These are phyloP conservation scores for Fraxinus ornus DNA, from an alignment of 305 asterid genomes.

Conservation along the genomic window DNA sequence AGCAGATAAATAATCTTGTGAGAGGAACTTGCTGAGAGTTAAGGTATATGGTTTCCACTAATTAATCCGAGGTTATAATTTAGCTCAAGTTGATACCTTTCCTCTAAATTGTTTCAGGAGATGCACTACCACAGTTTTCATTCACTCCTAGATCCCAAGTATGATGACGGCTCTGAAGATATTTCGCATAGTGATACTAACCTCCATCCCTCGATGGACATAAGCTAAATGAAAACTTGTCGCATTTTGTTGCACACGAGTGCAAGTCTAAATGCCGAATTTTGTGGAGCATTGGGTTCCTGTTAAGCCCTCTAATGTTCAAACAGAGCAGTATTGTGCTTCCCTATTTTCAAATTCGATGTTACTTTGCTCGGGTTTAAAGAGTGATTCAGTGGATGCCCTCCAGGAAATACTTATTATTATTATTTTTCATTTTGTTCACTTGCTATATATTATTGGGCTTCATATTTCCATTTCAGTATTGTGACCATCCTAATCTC, in stretches of 20 bases:
- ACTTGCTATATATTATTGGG: constrained; percentile 11
- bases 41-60: not conserved
- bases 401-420: constrained; percentile 32
- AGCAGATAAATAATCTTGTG: not conserved
- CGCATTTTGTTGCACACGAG: constrained; percentile 29
- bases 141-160: constrained; percentile 30
- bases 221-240: constrained; percentile 26
- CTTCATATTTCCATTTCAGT: constrained; percentile 37
- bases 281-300: constrained; percentile 75
- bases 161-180: constrained; percentile 26
- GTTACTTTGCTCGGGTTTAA: constrained; percentile 38
- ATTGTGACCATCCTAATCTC: constrained; percentile 74
- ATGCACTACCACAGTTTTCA: constrained; percentile 22
- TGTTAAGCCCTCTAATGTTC: constrained; percentile 55
- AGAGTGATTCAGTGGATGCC: constrained; percentile 18
- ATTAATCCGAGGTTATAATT: not conserved
- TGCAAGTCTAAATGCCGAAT: constrained; percentile 26
- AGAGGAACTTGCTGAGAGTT: not conserved
- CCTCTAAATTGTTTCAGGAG: constrained; percentile 27
- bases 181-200: constrained; percentile 18
- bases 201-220: constrained; percentile 22
- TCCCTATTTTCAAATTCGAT: constrained; percentile 45
- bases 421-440: not conserved
- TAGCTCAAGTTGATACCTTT: not conserved
- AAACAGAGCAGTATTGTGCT: constrained; percentile 60